A percentile compares a stretch with the other conserved stretches of the same genome.
These are phyloP conservation scores for Kernera saxatilis DNA, from an alignment of 345 rosid species.

Conservation along the genomic window DNA sequence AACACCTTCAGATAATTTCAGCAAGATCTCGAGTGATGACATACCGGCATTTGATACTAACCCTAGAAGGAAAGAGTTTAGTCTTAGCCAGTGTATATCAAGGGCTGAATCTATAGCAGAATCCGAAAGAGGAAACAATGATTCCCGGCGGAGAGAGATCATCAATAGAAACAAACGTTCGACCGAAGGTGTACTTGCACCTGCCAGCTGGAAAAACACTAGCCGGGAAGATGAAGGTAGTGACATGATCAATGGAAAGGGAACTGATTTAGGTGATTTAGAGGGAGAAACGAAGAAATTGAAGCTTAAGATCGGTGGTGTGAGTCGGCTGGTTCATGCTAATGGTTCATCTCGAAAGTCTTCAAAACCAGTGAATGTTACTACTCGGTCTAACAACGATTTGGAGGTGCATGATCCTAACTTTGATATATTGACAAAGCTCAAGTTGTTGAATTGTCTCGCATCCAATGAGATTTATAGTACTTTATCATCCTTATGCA, in stretches of 20 bases:
- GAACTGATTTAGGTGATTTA: conserved; percentile 32
- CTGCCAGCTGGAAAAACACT: conserved; percentile 54
- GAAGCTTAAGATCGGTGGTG: conserved; percentile 58
- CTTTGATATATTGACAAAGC: not conserved
- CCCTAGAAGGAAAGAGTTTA: conserved; percentile 59
- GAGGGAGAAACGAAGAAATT: conserved; percentile 58
- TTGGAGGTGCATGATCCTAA: conserved; percentile 41
- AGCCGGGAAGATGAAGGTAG: conserved; percentile 31
- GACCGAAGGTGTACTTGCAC: conserved; percentile 79
- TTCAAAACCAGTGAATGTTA: conserved; percentile 33
- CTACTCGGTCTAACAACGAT: conserved; percentile 31
- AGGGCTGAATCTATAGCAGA: conserved; percentile 38
- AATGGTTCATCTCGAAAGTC: conserved; percentile 47
- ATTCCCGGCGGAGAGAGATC: conserved; percentile 33
- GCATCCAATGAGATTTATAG: not conserved
- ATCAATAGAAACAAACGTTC: conserved; percentile 36
- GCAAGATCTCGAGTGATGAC: conserved; percentile 70
- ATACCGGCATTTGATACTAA: conserved; percentile 41
- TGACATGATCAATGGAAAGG: conserved; percentile 36
- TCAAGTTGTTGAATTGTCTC: not conserved
- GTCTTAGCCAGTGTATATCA: conserved; percentile 56
- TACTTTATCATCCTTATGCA: conserved; percentile 5
- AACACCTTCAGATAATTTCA: conserved; percentile 38
- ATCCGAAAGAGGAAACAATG: conserved; percentile 37
- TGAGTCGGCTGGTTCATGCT: conserved; percentile 47